Conservation (phyloP, 352 stramenopile genomes). For the Thalassiosira hispida region DNA sequence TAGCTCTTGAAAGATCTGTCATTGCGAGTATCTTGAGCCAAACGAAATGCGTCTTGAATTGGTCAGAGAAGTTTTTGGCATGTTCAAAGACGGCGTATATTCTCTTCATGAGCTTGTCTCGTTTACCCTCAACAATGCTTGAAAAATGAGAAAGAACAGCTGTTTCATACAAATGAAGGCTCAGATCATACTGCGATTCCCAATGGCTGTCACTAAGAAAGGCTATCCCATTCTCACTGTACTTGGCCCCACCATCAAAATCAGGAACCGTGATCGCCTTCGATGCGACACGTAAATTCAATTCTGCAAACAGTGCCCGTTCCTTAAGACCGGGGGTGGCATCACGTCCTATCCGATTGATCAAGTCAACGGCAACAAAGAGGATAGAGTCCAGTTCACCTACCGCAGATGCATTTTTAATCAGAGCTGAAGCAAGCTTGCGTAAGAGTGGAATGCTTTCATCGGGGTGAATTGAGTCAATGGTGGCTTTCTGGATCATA, state of each 20-base stretch:
- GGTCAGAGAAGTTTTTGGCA: slow-evolving; percentile 24
- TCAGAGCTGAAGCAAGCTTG: slow-evolving; percentile 21
- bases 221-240: slow-evolving; percentile 32
- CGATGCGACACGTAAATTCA: slow-evolving; percentile 30
- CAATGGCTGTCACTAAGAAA: slow-evolving; percentile 37
- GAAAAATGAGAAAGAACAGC: slow-evolving; percentile 29
- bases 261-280: slow-evolving; percentile 30
- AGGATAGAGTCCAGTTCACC: slow-evolving; percentile 35
- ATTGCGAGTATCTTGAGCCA: slow-evolving; percentile 22
- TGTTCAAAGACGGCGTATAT: slow-evolving; percentile 28
- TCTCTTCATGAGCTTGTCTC: slow-evolving; percentile 11
- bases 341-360: slow-evolving; percentile 33
- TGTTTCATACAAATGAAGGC: slow-evolving; percentile 32
- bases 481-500: slow-evolving; percentile 36
- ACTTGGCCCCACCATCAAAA: slow-evolving; percentile 25
- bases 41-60: slow-evolving; percentile 25
- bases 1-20: slow-evolving; percentile 19
- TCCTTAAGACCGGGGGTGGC: slow-evolving; percentile 4
- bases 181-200: slow-evolving; percentile 42
- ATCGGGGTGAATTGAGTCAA: slow-evolving; percentile 33
- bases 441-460: slow-evolving; percentile 19
- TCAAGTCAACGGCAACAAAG: slow-evolving; percentile 40
- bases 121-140: slow-evolving; percentile 5
- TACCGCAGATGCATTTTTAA: slow-evolving; percentile 27
- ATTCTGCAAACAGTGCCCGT: slow-evolving; percentile 22